phyloP scores from a whole-genome alignment of 257 asterid species.

The Scutellaria minor region DNA sequence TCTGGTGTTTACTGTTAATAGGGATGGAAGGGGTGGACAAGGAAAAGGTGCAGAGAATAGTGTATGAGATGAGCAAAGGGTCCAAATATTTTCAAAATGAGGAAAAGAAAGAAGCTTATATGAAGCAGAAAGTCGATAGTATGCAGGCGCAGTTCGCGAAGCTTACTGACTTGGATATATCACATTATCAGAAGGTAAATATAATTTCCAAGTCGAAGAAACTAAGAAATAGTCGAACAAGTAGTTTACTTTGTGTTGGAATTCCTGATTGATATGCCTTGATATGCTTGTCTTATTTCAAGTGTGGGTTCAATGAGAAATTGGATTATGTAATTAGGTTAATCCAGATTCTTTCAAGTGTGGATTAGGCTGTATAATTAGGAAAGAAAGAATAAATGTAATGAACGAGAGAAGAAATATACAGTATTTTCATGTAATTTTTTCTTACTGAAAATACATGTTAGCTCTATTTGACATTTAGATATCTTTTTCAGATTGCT shows the following conservation, averaged over 20 bases:
- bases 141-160: slow-evolving; percentile 67
- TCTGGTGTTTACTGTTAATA: slow-evolving; percentile 35
- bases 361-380: slow-evolving; percentile 8
- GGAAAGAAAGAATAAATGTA: not conserved
- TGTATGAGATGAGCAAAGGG: slow-evolving; percentile 98
- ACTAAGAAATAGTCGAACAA: not conserved
- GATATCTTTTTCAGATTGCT: slow-evolving; percentile 57
- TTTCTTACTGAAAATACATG: not conserved
- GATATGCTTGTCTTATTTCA: not conserved
- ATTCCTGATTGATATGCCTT: slow-evolving; percentile 26
- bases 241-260: not conserved
- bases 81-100: slow-evolving; percentile 91
- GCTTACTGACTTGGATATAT: slow-evolving; percentile 59
- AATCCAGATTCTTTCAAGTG: slow-evolving; percentile 3
- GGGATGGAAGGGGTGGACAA: slow-evolving; percentile 99
- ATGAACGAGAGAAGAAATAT: slow-evolving; percentile 3
- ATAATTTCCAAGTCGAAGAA: slow-evolving; percentile 9
- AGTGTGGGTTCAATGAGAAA: not conserved
- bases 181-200: slow-evolving; percentile 71
- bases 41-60: slow-evolving; percentile 94
- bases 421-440: not conserved
- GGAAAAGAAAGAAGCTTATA: slow-evolving; percentile 78
- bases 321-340: not conserved
- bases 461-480: slow-evolving; percentile 4
- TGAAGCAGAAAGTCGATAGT: slow-evolving; percentile 76